phyloP scores from a whole-genome alignment of 192 early-diverging fungal species.

The Backusella morwellensis region DNA sequence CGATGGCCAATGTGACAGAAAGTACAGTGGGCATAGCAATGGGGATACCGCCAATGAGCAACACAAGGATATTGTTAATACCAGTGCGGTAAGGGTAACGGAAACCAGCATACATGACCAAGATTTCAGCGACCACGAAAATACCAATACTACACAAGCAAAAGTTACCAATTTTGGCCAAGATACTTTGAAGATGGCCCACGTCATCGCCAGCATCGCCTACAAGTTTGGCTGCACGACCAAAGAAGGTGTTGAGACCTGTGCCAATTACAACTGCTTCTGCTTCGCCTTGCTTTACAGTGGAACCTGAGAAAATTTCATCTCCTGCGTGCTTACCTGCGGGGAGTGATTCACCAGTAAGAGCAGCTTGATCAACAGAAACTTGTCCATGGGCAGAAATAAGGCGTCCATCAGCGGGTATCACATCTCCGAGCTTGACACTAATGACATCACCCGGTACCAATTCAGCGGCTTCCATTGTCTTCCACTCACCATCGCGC shows the following conservation, averaged over 20 bases:
- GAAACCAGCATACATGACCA: slow-evolving; percentile 73
- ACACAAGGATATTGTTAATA: slow-evolving; percentile 77
- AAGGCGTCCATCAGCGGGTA: slow-evolving; percentile 85
- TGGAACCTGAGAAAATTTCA: slow-evolving; percentile 76
- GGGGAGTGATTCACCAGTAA: slow-evolving; percentile 76
- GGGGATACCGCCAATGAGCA: slow-evolving; percentile 79
- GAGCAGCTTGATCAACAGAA: slow-evolving; percentile 69
- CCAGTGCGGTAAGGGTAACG: slow-evolving; percentile 68
- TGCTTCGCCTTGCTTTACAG: slow-evolving; percentile 79
- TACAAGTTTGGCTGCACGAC: slow-evolving; percentile 76
- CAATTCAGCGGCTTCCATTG: slow-evolving; percentile 70
- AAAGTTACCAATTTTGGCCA: slow-evolving; percentile 78
- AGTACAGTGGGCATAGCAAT: slow-evolving; percentile 82
- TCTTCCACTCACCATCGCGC: slow-evolving; percentile 79
- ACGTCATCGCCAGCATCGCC: slow-evolving; percentile 70
- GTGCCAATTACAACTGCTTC: slow-evolving; percentile 78
- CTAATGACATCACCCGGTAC: slow-evolving; percentile 91
- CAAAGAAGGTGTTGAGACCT: slow-evolving; percentile 82
- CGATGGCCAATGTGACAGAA: slow-evolving; percentile 77
- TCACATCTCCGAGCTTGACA: slow-evolving; percentile 84
- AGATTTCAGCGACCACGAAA: slow-evolving; percentile 67
- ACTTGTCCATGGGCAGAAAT: slow-evolving; percentile 55
- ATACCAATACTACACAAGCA: slow-evolving; percentile 70
- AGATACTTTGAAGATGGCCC: slow-evolving; percentile 71
- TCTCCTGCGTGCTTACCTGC: slow-evolving; percentile 66